Evolutionary conservation across 306 rosid genomes (phyloP).

Genomic region (Quercus variabilis): DNA sequence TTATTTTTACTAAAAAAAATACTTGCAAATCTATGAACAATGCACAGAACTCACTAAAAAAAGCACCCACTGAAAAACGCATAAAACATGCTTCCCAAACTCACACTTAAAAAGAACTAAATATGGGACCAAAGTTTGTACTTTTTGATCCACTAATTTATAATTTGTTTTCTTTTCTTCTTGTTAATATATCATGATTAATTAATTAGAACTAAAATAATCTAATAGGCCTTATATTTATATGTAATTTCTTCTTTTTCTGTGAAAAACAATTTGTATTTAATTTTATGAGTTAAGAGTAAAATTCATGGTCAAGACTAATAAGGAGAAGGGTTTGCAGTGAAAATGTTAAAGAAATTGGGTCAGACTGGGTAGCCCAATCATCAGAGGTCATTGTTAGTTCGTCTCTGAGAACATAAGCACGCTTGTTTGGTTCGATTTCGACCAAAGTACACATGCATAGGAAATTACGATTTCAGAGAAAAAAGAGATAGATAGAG

Average conservation of each 20-base stretch:
- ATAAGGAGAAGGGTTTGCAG: background rate
- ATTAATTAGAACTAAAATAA: no score
- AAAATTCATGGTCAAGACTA: no score
- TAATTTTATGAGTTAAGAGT: no score
- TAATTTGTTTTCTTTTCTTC: background rate
- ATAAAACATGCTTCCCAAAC: rapidly evolving
- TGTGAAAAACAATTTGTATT: no score
- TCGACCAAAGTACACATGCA: conserved; percentile 34
- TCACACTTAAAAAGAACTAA: background rate
- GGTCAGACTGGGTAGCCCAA: conserved; percentile 3
- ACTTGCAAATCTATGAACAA: rapidly evolving
- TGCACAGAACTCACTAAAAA: rapidly evolving
- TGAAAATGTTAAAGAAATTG: background rate
- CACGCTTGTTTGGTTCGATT: conserved; percentile 53
- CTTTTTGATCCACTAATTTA: background rate
- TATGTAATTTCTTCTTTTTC: no score
- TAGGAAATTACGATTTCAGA: conserved; percentile 28
- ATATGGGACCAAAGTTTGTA: background rate
- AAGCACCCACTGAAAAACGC: rapidly evolving
- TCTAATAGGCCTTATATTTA: no score
- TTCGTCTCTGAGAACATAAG: conserved; percentile 26
- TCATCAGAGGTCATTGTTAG: background rate
- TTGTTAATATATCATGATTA: background rate
- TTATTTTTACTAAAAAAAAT: no score
- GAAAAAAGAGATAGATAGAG: background rate